These are phyloP conservation scores for Hydrangea macrophylla DNA, from an alignment of 148 eudicot genomes.

Conservation along the genomic window DNA sequence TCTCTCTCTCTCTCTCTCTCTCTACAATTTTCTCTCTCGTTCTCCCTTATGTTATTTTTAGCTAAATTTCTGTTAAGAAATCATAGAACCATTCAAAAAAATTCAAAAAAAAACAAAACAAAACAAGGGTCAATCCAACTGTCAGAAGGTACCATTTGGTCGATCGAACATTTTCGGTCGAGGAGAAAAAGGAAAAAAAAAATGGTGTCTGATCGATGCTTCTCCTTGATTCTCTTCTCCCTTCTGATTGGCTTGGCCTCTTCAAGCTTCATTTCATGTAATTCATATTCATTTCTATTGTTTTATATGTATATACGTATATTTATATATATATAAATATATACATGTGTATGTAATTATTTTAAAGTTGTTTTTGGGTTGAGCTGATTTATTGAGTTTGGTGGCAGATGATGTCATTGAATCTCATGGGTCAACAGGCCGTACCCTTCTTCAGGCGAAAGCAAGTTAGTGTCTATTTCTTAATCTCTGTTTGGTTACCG, in stretches of 20 bases:
- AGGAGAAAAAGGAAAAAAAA: constrained; percentile 14
- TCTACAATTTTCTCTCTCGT: no score
- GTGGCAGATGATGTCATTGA: constrained; percentile 45
- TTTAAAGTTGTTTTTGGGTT: neutral
- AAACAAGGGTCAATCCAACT: neutral
- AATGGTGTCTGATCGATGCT: constrained; percentile 36
- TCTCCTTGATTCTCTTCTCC: constrained; percentile 47
- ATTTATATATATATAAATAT: neutral
- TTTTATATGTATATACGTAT: neutral
- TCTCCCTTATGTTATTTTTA: neutral
- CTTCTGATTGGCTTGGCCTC: constrained; percentile 45
- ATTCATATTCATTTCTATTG: neutral
- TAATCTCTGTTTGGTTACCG: neutral
- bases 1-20: neutral
- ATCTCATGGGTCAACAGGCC: constrained; percentile 42
- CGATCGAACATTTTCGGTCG: constrained; percentile 3
- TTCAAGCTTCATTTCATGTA: constrained; percentile 51
- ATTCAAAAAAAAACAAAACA: neutral
- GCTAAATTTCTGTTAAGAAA: neutral
- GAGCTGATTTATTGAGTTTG: neutral
- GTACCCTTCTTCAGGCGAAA: constrained; percentile 64
- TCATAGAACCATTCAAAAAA: neutral
- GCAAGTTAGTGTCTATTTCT: constrained; percentile 19
- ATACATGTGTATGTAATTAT: no score
- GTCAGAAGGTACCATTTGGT: neutral